phyloP scores from a whole-genome alignment of 805 yeast species.

The Myxozyma geophila region DNA sequence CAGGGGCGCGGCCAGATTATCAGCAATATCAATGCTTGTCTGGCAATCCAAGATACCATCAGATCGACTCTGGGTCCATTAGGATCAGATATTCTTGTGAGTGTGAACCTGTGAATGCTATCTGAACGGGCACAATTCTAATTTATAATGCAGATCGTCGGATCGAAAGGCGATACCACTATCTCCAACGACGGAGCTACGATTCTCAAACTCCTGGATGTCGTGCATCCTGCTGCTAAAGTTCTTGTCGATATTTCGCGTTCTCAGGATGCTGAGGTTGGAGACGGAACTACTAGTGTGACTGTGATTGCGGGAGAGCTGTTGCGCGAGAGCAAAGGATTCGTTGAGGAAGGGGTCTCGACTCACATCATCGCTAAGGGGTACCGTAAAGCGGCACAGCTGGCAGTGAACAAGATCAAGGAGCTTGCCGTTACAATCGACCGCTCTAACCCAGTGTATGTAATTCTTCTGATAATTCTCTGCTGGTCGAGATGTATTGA shows the following conservation, averaged over 20 bases:
- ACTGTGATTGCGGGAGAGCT: conserved; percentile 90
- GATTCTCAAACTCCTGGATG: conserved; percentile 84
- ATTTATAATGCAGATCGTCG: conserved; percentile 57
- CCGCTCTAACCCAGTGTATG: conserved; percentile 50
- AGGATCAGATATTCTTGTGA: conserved; percentile 84
- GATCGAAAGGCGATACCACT: conserved; percentile 82
- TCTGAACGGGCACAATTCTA: background rate
- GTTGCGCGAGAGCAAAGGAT: conserved; percentile 83
- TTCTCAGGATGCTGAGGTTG: conserved; percentile 97
- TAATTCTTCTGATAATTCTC: background rate
- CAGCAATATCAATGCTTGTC: conserved; percentile 93
- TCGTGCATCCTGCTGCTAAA: conserved; percentile 98
- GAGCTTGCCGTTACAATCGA: conserved; percentile 78
- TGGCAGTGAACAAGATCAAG: conserved; percentile 72
- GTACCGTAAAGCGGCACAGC: conserved; percentile 75
- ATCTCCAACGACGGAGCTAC: conserved; percentile 99
- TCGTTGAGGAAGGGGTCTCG: conserved; percentile 95
- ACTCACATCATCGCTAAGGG: conserved; percentile 89
- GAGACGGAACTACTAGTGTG: conserved; percentile 98
- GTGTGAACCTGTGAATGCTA: background rate
- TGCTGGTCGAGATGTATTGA: background rate
- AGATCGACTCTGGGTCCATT: conserved; percentile 96
- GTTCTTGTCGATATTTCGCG: conserved; percentile 92
- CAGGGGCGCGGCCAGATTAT: conserved; percentile 97
- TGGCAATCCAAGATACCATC: conserved; percentile 94